Base-by-base conservation (phyloP, 805 yeast species). In the Candida montana region DNA sequence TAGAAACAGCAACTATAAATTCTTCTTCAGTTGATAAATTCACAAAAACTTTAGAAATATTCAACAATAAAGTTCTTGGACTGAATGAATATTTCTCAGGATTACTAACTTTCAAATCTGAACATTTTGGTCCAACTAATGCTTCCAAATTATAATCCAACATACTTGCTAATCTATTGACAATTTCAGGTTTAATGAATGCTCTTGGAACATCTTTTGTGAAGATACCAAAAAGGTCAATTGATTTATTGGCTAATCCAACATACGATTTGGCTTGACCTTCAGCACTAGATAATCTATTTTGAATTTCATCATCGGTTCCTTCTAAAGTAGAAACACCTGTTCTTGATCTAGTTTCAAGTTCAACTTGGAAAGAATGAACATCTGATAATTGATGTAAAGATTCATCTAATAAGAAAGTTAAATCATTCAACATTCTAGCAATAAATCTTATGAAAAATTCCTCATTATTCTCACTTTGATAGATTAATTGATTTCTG, bases 81-180 rank as follows among this genome's bases (percentile, higher is more conserved):
- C 86, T 78, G 61, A 93, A 93, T 24, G 78, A 75, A 58, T 89
- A 90, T 51, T 79, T 77, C 49, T 82, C 86, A 0, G 97, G 97
- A 47, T 83, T 74, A 45, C 74, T 72, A 23, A 93, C 99, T 57
- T 86, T 88, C 53, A 93, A 74, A 38, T 84, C 89, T 9, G 90
- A 77, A 65, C 96, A 90, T 57, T 84, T 83, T 13, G 98, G 97
- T 0, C 99, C 99, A 20, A 89, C 97, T 62, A 93, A 69, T n/a
- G 91, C 88, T 37, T 79, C 84, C 47, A 93, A 68, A 59, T 93
- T 93, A 64, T 90, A 91, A 65, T 93, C 84, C 59, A 93, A 69
- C 99, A 93, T 93, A 35, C 95, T 89, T 0, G 99, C 95, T 48
- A 93, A 69, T 62, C 99, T 75, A 54, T 89, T 96, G 32, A 91